Evolutionary conservation across 2,329 filamentous ascomycete genomes (phyloP), one percentile per base, ranked within the genome.

Genomic region (Microcera coccophila): DNA sequence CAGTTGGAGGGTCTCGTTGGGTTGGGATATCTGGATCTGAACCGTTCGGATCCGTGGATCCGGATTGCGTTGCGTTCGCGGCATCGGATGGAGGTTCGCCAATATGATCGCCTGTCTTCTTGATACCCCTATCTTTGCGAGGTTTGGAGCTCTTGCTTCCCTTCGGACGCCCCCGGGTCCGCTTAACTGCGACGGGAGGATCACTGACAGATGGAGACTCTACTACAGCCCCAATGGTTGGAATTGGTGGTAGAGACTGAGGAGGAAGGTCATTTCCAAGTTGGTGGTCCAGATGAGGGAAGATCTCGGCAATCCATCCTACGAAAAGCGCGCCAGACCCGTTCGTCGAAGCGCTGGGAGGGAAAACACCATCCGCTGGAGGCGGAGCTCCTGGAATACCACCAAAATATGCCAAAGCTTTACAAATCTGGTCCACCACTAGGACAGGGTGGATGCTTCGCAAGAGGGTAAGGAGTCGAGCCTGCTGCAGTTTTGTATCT

Each of bases 251-350:
- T 24, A 31, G 71, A 29, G 8, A 31, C 67, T 61, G 17, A 15
- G 41, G 2, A 17, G 21, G 29, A 22, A 45, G 41, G 4, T 29
- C 17, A 14, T 9, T 31, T 33, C 26, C 20, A 44, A 58, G 16
- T 14, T 16, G 5, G 18, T 22, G 11, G n/a, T 58, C 43, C 62
- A 60, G 42, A 26, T 64, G 68, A 15, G 79, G 79, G 47, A 84
- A 84, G 41, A 84, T 80, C 54, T 84, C 80, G 11, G 77, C 68
- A 34, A 83, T 63, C 79, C 80, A 84, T 16, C 76, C 74, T 21
- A 84, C 70, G 45, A 84, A 78, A 10, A 79, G 63, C 16, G 72
- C 71, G 2, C 80, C 81, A 2, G 73, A 65, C 3, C 80, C 79
- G 55, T 82, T 81, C 11, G 69, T 69, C 36, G 72, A 68, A 9